Evolutionary conservation across 129 eudicot species (phyloP).

Genomic region (Centaurea solstitialis): DNA sequence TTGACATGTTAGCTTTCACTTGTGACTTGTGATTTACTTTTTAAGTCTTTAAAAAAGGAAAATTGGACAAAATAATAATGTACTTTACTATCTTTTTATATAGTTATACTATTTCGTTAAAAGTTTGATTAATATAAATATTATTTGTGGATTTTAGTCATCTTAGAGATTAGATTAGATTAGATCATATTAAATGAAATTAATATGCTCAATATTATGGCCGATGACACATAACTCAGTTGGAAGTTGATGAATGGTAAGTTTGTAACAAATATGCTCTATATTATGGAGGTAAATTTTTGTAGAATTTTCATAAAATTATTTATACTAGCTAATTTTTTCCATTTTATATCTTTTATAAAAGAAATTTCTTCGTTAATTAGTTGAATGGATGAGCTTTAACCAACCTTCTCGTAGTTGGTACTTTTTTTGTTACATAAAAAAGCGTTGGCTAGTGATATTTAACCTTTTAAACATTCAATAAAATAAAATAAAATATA

Average conservation of each 20-base stretch:
- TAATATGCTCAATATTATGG: too few relatives aligned
- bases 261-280: too few relatives aligned
- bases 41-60: not conserved
- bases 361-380: too few relatives aligned
- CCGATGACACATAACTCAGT: too few relatives aligned
- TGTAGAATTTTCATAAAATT: too few relatives aligned
- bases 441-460: not conserved
- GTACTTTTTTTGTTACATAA: too few relatives aligned
- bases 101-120: not conserved
- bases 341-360: too few relatives aligned
- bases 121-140: not conserved
- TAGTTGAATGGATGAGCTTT: too few relatives aligned
- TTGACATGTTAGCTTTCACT: conserved; percentile 26
- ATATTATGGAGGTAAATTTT: too few relatives aligned
- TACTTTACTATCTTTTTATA: not conserved
- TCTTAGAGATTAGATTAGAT: not conserved
- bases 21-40: conserved; percentile 13
- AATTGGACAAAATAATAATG: not conserved
- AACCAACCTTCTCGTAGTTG: too few relatives aligned
- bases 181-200: not conserved
- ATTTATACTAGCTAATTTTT: too few relatives aligned
- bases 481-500: not conserved
- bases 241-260: too few relatives aligned
- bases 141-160: not conserved
- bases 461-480: not conserved